Percentiles rank a stretch among this genome's conserved stretches.
phyloP scores from a whole-genome alignment of 495 filamentous ascomycete genomes.

The Penicillium diatomitis region DNA sequence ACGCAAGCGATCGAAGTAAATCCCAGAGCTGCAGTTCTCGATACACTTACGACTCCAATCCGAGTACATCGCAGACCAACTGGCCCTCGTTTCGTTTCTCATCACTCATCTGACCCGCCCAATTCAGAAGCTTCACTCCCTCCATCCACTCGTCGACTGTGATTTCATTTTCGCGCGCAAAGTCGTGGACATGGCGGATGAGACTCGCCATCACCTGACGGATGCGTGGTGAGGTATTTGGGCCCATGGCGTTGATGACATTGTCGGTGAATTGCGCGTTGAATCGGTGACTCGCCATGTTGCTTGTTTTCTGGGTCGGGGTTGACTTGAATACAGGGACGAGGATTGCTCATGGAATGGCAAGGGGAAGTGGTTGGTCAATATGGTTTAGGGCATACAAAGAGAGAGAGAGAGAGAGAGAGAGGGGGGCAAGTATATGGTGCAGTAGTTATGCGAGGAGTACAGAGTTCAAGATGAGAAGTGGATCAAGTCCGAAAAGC shows the following conservation, averaged over 20 bases:
- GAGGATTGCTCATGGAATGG: not conserved
- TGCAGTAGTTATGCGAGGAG: too few relatives aligned
- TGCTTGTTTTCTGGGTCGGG: not conserved
- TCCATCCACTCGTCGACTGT: conserved; percentile 41
- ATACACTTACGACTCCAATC: conserved; percentile 51
- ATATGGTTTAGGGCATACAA: too few relatives aligned
- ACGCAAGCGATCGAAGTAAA: too few relatives aligned
- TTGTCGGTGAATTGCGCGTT: conserved; percentile 57
- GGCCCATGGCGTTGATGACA: conserved; percentile 63
- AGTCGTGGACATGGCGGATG: conserved; percentile 39
- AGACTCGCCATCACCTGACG: conserved; percentile 33
- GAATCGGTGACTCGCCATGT: conserved; percentile 32
- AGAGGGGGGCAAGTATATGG: too few relatives aligned
- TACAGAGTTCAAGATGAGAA: too few relatives aligned
- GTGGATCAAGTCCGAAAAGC: too few relatives aligned
- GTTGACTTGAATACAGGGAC: not conserved
- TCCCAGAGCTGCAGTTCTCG: not conserved
- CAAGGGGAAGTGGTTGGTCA: not conserved
- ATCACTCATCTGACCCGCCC: conserved; percentile 61
- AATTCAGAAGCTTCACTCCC: conserved; percentile 52
- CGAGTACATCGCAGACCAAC: conserved; percentile 62
- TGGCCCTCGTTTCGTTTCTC: conserved; percentile 66
- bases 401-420: too few relatives aligned
- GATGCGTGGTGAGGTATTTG: conserved; percentile 50
- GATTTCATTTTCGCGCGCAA: conserved; percentile 40